Conservation (phyloP, 2,329 filamentous ascomycete species). For the Talaromyces piceae region DNA sequence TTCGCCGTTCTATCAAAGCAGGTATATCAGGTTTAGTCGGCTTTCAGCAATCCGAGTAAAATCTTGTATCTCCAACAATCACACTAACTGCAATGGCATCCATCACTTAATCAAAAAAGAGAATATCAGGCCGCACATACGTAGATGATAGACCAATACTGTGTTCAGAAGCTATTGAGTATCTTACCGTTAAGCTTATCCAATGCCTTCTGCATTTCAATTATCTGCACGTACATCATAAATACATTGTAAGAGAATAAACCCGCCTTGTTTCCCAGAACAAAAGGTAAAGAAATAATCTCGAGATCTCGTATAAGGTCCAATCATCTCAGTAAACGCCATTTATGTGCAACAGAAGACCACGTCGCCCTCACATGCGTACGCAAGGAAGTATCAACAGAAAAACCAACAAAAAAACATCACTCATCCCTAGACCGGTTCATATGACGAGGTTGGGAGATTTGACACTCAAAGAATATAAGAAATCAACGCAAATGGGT, state of each 20-base stretch:
- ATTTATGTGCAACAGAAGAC: not conserved
- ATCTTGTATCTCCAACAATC: too few relatives aligned
- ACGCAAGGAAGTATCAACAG: slow-evolving; percentile 1
- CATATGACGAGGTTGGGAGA: not conserved
- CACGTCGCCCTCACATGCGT: not conserved
- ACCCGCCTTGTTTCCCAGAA: not conserved
- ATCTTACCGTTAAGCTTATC: too few relatives aligned
- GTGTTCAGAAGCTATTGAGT: not conserved
- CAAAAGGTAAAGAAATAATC: not conserved
- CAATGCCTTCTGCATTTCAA: not conserved
- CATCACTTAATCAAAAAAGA: too few relatives aligned
- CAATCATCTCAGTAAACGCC: not conserved
- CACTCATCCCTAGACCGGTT: not conserved
- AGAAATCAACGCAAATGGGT: slow-evolving; percentile 4
- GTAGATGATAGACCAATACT: not conserved
- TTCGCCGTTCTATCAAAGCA: too few relatives aligned
- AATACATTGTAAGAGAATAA: not conserved
- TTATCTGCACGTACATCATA: not conserved
- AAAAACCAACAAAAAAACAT: not conserved
- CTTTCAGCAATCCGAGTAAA: too few relatives aligned
- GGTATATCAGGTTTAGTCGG: too few relatives aligned
- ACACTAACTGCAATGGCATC: too few relatives aligned
- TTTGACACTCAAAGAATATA: not conserved
- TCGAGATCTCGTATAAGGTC: not conserved
- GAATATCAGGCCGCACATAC: too few relatives aligned